These are phyloP conservation scores for Phycomyces blakesleeanus DNA, from an alignment of 192 early-diverging fungal species.

Conservation along the genomic window DNA sequence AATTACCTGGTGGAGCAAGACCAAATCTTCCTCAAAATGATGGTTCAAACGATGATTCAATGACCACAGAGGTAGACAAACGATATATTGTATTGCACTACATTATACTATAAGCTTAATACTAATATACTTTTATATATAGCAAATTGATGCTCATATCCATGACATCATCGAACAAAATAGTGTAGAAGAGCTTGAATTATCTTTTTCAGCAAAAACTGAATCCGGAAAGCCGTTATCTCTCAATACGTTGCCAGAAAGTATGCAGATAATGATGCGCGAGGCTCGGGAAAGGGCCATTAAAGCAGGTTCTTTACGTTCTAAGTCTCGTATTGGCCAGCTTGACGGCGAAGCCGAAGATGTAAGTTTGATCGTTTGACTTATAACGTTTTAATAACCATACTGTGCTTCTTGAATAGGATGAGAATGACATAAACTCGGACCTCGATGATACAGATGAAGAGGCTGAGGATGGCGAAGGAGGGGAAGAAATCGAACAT, in stretches of 20 bases:
- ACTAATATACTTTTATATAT: neutral
- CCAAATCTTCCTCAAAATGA: constrained; percentile 56
- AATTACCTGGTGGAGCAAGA: constrained; percentile 21
- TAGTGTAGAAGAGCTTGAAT: constrained; percentile 26
- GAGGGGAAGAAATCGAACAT: constrained; percentile 64
- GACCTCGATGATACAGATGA: constrained; percentile 71
- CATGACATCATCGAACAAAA: constrained; percentile 47
- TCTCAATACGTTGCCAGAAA: constrained; percentile 24
- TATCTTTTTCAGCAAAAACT: constrained; percentile 41
- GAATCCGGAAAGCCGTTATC: constrained; percentile 15
- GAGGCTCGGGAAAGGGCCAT: constrained; percentile 26
- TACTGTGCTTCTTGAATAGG: neutral
- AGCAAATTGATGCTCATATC: constrained; percentile 53
- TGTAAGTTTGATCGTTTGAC: constrained; percentile 7
- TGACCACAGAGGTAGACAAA: constrained; percentile 22
- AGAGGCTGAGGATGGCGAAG: constrained; percentile 54
- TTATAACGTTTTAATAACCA: neutral
- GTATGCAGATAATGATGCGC: constrained; percentile 24
- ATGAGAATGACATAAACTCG: constrained; percentile 65
- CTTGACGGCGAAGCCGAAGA: constrained; percentile 39
- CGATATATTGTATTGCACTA: too few relatives aligned
- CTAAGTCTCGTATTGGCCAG: constrained; percentile 25
- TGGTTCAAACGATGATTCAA: constrained; percentile 42
- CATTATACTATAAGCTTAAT: neutral
- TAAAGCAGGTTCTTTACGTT: constrained; percentile 23